phyloP scores from a whole-genome alignment of 129 eudicot genomes.

The Lactuca sativa region DNA sequence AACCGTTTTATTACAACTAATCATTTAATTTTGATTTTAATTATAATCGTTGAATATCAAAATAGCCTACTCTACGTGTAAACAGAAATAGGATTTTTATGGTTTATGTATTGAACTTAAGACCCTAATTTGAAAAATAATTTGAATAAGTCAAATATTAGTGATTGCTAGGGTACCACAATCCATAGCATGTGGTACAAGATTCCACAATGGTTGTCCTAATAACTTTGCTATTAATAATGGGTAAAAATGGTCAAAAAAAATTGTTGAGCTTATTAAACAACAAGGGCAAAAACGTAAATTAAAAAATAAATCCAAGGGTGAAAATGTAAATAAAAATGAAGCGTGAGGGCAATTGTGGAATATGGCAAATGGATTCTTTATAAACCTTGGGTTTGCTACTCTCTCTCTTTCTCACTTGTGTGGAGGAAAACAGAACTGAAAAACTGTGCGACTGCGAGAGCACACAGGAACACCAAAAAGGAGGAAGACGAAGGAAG shows the following conservation, averaged over 20 bases:
- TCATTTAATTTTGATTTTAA: background rate
- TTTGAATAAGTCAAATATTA: background rate
- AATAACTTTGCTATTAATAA: conserved; percentile 8
- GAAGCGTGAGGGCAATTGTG: conserved; percentile 3
- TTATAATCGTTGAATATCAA: too few relatives aligned
- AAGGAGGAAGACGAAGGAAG: background rate
- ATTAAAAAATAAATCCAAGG: background rate
- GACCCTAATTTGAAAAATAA: background rate
- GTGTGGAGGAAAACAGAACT: conserved; percentile 59
- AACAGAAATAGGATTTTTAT: too few relatives aligned
- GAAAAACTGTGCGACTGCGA: conserved; percentile 15
- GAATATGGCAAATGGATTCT: conserved; percentile 11
- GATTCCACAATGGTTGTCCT: conserved; percentile 32
- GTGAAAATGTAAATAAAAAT: background rate
- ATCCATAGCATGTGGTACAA: conserved; percentile 24
- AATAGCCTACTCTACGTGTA: too few relatives aligned
- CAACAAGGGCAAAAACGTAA: background rate
- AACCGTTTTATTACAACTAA: too few relatives aligned
- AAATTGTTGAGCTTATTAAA: background rate
- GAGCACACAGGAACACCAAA: conserved; percentile 10
- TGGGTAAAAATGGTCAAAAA: conserved; percentile 19
- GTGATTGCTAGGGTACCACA: background rate
- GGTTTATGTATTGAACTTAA: too few relatives aligned
- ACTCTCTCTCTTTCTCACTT: conserved; percentile 30
- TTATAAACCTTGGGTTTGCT: conserved; percentile 32